Base-by-base conservation (phyloP, 2,329 filamentous ascomycete species). In the Ophiocordyceps camponoti-rufipedis region DNA sequence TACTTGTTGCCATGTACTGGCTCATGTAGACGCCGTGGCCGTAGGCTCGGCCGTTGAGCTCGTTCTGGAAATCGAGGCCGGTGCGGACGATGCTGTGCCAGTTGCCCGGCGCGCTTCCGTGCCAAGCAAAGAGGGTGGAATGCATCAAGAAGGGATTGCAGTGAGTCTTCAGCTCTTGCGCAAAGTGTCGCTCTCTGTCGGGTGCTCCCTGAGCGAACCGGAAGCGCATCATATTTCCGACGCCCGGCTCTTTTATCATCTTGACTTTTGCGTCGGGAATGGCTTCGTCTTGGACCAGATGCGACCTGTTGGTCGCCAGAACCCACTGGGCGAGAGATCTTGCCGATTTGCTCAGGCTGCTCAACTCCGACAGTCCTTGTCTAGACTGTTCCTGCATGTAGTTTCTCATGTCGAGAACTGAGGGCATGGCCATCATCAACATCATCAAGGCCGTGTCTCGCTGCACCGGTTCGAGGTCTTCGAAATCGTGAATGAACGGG, bases 31-130 rank as follows among this genome's bases (percentile, higher is more conserved):
- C 82, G 0, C 88, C 88, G 55, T 94, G 48, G 0, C 88, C 88
- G 54, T 52, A 85, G 1, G 80, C 67, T 49, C 88, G 75, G 1
- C 87, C 88, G 57, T 89, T 63, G 0, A 58, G 40, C 0, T 65
- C 62, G 1, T 72, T 60, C 5, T 75, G 72, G 62, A 79, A 94
- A 57, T 94, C 75, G 6, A 95, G 66, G 0, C 88, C 87, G 48
- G 82, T 76, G 31, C 87, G 77, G 50, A 94, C 77, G 53, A 95
- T 94, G 53, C 80, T 83, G 60, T 95, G 88, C 88, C 88, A 94
- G 54, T 94, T 94, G 3, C 60, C 51, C 3, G 94, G 51, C 0
- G 64, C 58, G 54, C 85, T 93, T 6, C 87, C 88, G 58, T 95
- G 88, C 80, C 83, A 94, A 0, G 84, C 85, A 54, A 94, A 86